Conservation (phyloP, 169 alveolate genomes). For the Cryptosporidium muris region DNA sequence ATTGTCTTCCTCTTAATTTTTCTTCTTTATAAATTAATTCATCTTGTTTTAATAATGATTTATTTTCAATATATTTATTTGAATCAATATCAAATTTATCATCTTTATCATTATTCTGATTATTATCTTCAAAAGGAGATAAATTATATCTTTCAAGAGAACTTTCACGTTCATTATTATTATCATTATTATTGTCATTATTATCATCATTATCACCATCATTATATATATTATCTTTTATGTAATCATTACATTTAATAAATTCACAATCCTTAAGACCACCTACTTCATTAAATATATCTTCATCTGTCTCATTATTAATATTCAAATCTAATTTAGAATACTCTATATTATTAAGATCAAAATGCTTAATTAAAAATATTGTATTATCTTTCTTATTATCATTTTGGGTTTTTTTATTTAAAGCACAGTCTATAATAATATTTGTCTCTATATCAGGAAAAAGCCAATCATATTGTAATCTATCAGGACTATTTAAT, state of each 20-base stretch:
- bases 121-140: not conserved
- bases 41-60: slow-evolving; percentile 4
- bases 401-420: too few relatives aligned
- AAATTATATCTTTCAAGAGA: slow-evolving; percentile 43
- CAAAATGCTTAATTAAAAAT: too few relatives aligned
- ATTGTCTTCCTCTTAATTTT: not conserved
- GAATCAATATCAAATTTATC: slow-evolving; percentile 2
- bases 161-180: slow-evolving; percentile 1
- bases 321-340: not conserved
- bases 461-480: too few relatives aligned
- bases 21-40: not conserved
- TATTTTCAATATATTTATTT: slow-evolving; percentile 15
- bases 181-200: not conserved
- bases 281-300: slow-evolving; percentile 40
- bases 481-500: too few relatives aligned
- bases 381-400: too few relatives aligned
- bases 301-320: slow-evolving; percentile 8
- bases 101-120: too few relatives aligned
- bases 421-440: too few relatives aligned
- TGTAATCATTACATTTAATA: not conserved
- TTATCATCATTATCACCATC: not conserved
- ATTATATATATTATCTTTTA: not conserved
- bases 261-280: not conserved
- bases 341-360: not conserved
- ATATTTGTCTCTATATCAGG: too few relatives aligned